Evolutionary conservation across 1,284 basidiomycete genomes (phyloP), one percentile per base, ranked within the genome.

Genomic region (Megacollybia platyphylla): DNA sequence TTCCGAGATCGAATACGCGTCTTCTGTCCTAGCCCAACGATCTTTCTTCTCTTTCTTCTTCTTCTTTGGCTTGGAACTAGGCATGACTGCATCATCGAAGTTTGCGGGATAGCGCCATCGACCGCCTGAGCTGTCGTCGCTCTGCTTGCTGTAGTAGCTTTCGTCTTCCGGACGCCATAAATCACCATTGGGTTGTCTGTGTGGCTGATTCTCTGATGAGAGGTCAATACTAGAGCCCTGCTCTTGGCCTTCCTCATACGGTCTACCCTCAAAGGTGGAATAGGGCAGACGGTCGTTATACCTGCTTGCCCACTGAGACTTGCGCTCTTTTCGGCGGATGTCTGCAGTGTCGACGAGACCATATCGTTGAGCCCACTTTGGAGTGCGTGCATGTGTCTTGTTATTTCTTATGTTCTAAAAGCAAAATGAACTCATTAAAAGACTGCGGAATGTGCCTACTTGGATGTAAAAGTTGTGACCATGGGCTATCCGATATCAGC

Each of bases 391-490:
- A 55, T 86, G 73, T 53, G 79, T 93, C 68, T 92, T 88, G 70
- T 97, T 97, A 67, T 97, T 97, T 43, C 93, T 74, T 51, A 97
- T 81, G 63, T 94, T 96, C 79, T 96, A 61, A 15, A 41, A 6
- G 17, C 34, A 49, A 41, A 28, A 50, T 46, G 44, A 45, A 43
- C 43, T 44, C 32, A 7, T 7, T 34, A 26, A 40, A 31, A 40
- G 20, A 17, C 26, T 24, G 20, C 36, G 39, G 5, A 36, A 10
- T 35, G 17, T 17, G n/a, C 39, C n/a, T 54, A 82, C 82, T 69
- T 86, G 85, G 49, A 93, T 88, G 67, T 93, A 94, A 60, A 94
- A 94, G 58, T 92, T 93, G 63, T 89, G 86, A 40, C 63, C 73
- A 56, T 92, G 88, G 8, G 86, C 85, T 88, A 40, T 51, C 50